Conservation (phyloP, 768 basidiomycete genomes). For the Dioszegia crocea region DNA sequence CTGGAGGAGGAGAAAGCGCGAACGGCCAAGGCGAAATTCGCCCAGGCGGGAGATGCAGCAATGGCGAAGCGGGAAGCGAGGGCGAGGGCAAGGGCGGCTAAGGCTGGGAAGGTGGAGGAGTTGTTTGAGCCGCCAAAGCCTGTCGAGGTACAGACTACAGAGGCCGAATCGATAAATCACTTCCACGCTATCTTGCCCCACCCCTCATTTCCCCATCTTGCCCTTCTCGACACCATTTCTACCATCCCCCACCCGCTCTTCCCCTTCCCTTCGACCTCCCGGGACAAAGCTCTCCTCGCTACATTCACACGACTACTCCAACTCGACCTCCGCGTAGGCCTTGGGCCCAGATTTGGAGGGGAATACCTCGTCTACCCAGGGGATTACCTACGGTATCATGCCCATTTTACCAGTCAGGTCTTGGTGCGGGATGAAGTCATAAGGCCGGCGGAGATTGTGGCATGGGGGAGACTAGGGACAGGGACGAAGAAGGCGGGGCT, state of each 20-base stretch:
- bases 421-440: conserved; percentile 59
- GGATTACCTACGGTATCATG: conserved; percentile 91
- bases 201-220: conserved; percentile 17
- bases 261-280: conserved; percentile 23
- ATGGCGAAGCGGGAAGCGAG: conserved; percentile 64
- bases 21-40: conserved; percentile 14
- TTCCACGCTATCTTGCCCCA: conserved; percentile 33
- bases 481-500: conserved; percentile 96
- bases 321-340: conserved; percentile 28
- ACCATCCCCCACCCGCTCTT: conserved; percentile 26
- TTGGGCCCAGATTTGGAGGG: conserved; percentile 69
- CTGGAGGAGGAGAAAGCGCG: conserved; percentile 48
- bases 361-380: conserved; percentile 97
- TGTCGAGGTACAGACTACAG: neutral
- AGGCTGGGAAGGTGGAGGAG: conserved; percentile 11
- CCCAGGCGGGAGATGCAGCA: conserved; percentile 59
- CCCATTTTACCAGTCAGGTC: conserved; percentile 86
- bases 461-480: conserved; percentile 90
- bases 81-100: conserved; percentile 37
- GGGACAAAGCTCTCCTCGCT: conserved; percentile 22
- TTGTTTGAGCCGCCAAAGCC: conserved; percentile 3
- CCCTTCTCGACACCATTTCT: conserved; percentile 18
- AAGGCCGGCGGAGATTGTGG: conserved; percentile 87
- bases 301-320: conserved; percentile 24
- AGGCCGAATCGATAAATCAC: conserved; percentile 6